Base-by-base conservation (phyloP, 306 rosid species). In the Chamaecrista fasciculata region DNA sequence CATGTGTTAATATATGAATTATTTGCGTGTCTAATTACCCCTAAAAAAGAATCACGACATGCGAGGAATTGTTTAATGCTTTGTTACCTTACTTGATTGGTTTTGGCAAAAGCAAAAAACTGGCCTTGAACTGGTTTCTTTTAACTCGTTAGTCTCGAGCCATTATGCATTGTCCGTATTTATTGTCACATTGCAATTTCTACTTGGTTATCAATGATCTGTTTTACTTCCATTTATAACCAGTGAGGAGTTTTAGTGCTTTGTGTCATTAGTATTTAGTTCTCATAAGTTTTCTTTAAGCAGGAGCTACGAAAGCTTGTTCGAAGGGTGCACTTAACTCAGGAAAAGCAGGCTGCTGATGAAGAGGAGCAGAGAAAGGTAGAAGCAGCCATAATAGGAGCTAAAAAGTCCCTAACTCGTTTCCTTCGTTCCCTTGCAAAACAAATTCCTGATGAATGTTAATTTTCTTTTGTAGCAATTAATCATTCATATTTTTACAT, bases 251-350 rank as follows among this genome's bases (percentile, higher is more conserved):
- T 6, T 60, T 67, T 48, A 11, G 70, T 8, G n/a, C 16, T 39
- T 47, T 23, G 52, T 53, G 47, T 52, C 39, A 23, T 48, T 49
- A 31, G 47, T 52, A 31, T 19, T 48, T 49, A 31, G 62, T 71
- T 56, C 62, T 31, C 20, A 29, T 58, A 33, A 37, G n/a, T 46
- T 28, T 75, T 65, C 57, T 60, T 58, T 52, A 12, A 9, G 62
- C 88, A 90, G 99, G 99, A 86, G 84, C 76, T 94, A 83, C 86
- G 95, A 8, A 94, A 83, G 79, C 91, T 94, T 56, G 89, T 90
- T 1, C 85, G 95, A 1, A 81, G 76, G 78, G 86, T 88, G 69
- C 86, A 82, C 43, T 71, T 64, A 25, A 31, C 69, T 66, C 79
- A 86, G 70, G 89, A 85, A 63, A 79, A 6, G 74, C 51, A 81